These are phyloP conservation scores for Serpula lacrymans DNA, from an alignment of 768 basidiomycete genomes.

Conservation along the genomic window DNA sequence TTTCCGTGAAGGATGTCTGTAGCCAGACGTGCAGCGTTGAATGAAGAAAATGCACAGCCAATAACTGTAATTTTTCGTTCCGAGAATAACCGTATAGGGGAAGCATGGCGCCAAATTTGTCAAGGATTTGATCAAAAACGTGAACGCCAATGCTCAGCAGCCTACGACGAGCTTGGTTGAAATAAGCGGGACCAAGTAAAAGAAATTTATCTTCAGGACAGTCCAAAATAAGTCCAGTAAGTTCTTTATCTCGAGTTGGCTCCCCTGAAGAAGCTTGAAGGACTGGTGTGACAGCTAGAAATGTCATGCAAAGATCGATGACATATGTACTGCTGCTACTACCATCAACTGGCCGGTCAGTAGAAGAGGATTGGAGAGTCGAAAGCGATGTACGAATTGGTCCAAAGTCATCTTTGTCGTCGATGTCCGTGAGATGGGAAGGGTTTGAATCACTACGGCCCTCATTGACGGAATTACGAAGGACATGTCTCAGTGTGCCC, in stretches of 20 bases:
- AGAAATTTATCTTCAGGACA: conserved; percentile 56
- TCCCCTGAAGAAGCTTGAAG: conserved; percentile 58
- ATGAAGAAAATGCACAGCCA: conserved; percentile 60
- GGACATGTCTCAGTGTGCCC: conserved; percentile 35
- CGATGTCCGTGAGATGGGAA: conserved; percentile 27
- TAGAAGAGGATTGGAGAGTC: conserved; percentile 26
- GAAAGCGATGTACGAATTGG: conserved; percentile 42
- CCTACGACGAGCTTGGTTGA: conserved; percentile 52
- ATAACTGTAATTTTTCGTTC: conserved; percentile 48
- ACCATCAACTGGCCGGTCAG: conserved; percentile 23
- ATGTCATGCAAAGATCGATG: conserved; percentile 51
- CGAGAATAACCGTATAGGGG: conserved; percentile 50
- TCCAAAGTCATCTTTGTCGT: conserved; percentile 58
- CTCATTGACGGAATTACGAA: too few species aligned
- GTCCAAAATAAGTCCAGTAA: conserved; percentile 50
- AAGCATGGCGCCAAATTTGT: conserved; percentile 51
- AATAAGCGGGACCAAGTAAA: conserved; percentile 51
- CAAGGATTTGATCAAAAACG: conserved; percentile 51
- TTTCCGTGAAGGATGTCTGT: conserved; percentile 22
- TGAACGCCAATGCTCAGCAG: conserved; percentile 49
- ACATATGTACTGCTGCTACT: conserved; percentile 31
- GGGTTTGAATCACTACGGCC: conserved; percentile 11
- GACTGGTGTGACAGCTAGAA: conserved; percentile 61
- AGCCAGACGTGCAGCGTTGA: conserved; percentile 64
- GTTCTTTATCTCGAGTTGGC: conserved; percentile 57